Evolutionary conservation across 345 rosid species (phyloP), one percentile per base, ranked within the genome.

Genomic region (Hibiscus trionum): DNA sequence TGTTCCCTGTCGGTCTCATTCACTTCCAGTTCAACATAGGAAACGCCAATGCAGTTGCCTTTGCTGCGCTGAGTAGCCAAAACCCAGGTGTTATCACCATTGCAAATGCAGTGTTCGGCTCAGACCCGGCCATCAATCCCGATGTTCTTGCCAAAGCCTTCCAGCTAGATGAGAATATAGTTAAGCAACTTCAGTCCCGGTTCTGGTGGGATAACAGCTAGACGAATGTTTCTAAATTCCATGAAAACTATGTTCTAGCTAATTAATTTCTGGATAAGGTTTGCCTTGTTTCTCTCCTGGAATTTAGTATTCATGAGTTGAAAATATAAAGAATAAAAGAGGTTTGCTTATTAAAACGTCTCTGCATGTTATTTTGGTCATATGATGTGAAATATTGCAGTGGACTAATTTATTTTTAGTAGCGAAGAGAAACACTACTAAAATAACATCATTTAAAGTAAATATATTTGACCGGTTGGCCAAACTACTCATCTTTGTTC

Each of bases 11-110:
- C 0, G 77, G 80, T 0, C 44, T 79, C 24, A 77, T 79, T 24
- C 85, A 82, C 76, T 82, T 79, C 75, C 80, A 82, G 42, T 10
- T 76, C 59, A 82, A 79, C 9, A 15, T 60, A 0, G 82, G 78
- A 14, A 42, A 74, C 10, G 67, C 61, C 11, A 35, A 33, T 8
- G 82, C 75, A 0, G 35, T 77, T 58, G 78, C 80, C 7, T 60
- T 82, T 52, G 71, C 74, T 5, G 78, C 6, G 17, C 7, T 82
- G 5, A 62, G 68, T 33, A 74, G 79, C 71, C 78, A 82, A 11
- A 79, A 79, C 39, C 80, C 80, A 5, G 77, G 82, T 63, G 67
- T 74, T 7, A 79, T 82, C 3, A 73, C 78, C 3, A 72, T 82
- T 0, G 78, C 84, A 2, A 77, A 78, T 1, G 16, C 80, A 0